These are phyloP conservation scores for Cladosporium sp. DNA, from an alignment of 2,329 filamentous ascomycete genomes.

Conservation along the genomic window DNA sequence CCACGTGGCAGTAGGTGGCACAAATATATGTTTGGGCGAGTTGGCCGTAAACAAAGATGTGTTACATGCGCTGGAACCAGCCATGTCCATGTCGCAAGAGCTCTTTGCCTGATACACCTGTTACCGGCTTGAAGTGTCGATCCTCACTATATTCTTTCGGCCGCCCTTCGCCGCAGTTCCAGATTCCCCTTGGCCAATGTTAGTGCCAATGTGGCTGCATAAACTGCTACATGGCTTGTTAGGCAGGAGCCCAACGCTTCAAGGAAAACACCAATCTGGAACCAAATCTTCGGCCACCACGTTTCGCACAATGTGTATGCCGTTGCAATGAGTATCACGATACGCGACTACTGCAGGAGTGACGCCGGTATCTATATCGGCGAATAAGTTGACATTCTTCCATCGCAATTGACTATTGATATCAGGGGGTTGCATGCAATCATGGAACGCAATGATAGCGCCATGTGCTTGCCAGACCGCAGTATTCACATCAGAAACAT, in stretches of 20 bases:
- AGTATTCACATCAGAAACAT: too few species aligned
- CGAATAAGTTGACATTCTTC: slow-evolving; percentile 22
- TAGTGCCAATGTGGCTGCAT: slow-evolving; percentile 25
- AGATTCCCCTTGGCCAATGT: neutral
- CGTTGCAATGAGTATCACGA: slow-evolving; percentile 22
- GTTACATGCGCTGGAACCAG: neutral
- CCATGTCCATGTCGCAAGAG: slow-evolving; percentile 42
- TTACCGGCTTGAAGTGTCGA: slow-evolving; percentile 38
- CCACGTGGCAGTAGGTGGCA: neutral
- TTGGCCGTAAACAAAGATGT: neutral
- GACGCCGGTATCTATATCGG: slow-evolving; percentile 22
- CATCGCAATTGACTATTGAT: slow-evolving; percentile 14
- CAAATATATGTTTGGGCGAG: neutral
- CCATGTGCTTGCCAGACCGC: too few species aligned
- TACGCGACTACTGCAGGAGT: slow-evolving; percentile 23
- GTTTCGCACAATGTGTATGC: slow-evolving; percentile 16
- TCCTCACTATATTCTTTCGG: slow-evolving; percentile 11
- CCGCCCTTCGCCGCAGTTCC: neutral
- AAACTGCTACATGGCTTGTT: neutral
- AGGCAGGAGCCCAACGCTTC: slow-evolving; percentile 18
- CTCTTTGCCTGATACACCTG: slow-evolving; percentile 40
- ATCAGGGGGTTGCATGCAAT: too few species aligned
- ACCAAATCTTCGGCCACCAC: slow-evolving; percentile 25
- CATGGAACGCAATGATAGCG: too few species aligned
- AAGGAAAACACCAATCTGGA: slow-evolving; percentile 17